phyloP scores from a whole-genome alignment of 805 yeast species.

The Kluyveromyces siamensis region DNA sequence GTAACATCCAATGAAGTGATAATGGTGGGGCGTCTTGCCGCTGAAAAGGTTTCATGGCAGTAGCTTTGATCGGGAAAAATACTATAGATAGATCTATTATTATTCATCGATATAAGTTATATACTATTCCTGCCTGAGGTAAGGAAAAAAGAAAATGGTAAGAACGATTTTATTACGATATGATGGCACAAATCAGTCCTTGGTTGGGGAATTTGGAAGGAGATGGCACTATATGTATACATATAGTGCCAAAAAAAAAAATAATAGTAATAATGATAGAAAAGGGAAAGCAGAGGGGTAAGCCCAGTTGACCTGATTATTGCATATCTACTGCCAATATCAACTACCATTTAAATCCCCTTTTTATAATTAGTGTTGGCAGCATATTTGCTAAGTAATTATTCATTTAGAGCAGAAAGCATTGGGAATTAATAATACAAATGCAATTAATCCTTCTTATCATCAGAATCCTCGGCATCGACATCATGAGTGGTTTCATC shows the following conservation, averaged over 20 bases:
- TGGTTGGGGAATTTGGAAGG: neutral
- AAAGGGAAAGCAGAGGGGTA: neutral
- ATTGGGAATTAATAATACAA: neutral
- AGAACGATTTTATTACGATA: neutral
- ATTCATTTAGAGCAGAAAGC: neutral
- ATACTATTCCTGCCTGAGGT: neutral
- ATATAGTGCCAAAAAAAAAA: neutral
- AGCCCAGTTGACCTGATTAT: neutral
- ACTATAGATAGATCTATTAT: neutral
- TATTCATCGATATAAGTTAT: neutral
- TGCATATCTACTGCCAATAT: neutral
- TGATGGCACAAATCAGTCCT: neutral
- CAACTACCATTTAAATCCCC: neutral
- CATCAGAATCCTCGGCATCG: neutral
- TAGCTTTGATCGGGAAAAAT: too few species aligned
- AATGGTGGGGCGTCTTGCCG: too few species aligned
- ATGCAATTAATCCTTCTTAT: neutral
- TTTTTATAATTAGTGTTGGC: neutral
- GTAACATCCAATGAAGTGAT: too few species aligned
- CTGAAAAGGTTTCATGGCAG: too few species aligned
- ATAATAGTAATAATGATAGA: neutral
- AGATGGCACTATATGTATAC: neutral
- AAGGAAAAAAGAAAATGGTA: neutral
- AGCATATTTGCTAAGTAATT: neutral
- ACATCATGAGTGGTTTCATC: constrained; percentile 3